phyloP scores from a whole-genome alignment of 1,139 yeast species.

The Eremothecium sinecaudum region DNA sequence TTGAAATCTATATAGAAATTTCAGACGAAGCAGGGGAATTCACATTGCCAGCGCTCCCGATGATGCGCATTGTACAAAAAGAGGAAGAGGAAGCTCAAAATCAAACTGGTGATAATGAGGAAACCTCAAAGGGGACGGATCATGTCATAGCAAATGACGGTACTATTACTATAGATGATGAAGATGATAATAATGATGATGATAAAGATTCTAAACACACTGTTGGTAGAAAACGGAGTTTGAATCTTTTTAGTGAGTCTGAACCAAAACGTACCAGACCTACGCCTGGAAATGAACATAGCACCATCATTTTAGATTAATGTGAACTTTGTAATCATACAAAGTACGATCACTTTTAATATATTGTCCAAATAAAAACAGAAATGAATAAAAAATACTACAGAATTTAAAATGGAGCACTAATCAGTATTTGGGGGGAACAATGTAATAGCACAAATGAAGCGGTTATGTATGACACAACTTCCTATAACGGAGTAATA shows the following conservation, averaged over 20 bases:
- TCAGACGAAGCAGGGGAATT: slow-evolving; percentile 15
- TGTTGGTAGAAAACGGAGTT: too few relatives aligned
- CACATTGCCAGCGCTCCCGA: slow-evolving; percentile 26
- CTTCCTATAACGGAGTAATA: too few relatives aligned
- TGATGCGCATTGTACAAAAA: slow-evolving; percentile 29
- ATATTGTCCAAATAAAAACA: slow-evolving; percentile 6
- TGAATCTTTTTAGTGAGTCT: too few relatives aligned
- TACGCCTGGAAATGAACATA: too few relatives aligned
- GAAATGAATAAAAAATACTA: slow-evolving; percentile 8
- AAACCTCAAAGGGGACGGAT: slow-evolving; percentile 6
- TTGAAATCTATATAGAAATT: slow-evolving; percentile 53
- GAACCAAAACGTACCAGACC: too few relatives aligned
- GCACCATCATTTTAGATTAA: too few relatives aligned
- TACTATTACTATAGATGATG: slow-evolving; percentile 10
- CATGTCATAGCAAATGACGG: slow-evolving; percentile 7
- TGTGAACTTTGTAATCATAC: too few relatives aligned
- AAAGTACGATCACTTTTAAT: too few relatives aligned
- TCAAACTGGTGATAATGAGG: slow-evolving; percentile 20
- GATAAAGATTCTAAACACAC: too few relatives aligned
- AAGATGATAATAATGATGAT: too few relatives aligned
- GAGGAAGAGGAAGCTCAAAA: slow-evolving; percentile 10
- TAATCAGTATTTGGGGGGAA: neutral
- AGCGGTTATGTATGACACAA: slow-evolving; percentile 1
- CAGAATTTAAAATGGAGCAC: slow-evolving; percentile 11
- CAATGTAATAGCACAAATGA: slow-evolving; percentile 4